Percentiles rank a stretch among this genome's conserved stretches.
These are phyloP conservation scores for Boletus rufocinnamomeus DNA, from an alignment of 768 basidiomycete species.

Conservation along the genomic window DNA sequence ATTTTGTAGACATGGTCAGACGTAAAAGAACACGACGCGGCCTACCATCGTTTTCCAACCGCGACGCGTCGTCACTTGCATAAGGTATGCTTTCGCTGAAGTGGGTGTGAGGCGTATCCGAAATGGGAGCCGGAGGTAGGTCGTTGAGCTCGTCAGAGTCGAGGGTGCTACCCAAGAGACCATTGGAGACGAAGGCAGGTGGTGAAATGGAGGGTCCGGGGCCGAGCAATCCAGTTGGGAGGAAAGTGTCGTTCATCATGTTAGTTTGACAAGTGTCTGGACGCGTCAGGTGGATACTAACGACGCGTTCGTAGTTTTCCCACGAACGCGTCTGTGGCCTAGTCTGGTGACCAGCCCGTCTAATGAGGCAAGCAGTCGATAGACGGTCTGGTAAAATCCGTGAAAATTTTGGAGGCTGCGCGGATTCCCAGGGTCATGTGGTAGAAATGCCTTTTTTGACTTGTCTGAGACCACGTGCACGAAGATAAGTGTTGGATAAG, in stretches of 20 bases:
- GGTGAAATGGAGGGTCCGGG: background rate
- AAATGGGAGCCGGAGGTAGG: background rate
- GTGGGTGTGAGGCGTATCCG: background rate
- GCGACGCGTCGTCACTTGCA: constrained; percentile 2
- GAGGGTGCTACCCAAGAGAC: constrained; percentile 28
- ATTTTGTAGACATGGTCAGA: background rate
- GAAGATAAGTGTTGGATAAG: no score
- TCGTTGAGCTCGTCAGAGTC: background rate
- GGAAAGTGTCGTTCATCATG: constrained; percentile 19
- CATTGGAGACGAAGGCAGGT: constrained; percentile 33
- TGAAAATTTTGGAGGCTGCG: no score
- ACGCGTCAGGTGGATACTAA: constrained; percentile 5
- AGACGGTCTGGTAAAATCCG: no score
- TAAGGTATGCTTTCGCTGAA: constrained; percentile 1
- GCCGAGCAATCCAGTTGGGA: constrained; percentile 29
- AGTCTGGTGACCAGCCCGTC: no score
- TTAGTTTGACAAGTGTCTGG: background rate
- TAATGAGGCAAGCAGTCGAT: no score
- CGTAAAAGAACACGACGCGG: background rate
- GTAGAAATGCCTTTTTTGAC: no score
- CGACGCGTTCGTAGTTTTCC: constrained; percentile 20
- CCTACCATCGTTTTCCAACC: constrained; percentile 4
- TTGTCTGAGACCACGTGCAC: no score
- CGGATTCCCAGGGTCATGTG: no score
- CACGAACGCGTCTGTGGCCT: constrained; percentile 24